phyloP scores from a whole-genome alignment of 306 rosid genomes.

The Cucumis sativus region DNA sequence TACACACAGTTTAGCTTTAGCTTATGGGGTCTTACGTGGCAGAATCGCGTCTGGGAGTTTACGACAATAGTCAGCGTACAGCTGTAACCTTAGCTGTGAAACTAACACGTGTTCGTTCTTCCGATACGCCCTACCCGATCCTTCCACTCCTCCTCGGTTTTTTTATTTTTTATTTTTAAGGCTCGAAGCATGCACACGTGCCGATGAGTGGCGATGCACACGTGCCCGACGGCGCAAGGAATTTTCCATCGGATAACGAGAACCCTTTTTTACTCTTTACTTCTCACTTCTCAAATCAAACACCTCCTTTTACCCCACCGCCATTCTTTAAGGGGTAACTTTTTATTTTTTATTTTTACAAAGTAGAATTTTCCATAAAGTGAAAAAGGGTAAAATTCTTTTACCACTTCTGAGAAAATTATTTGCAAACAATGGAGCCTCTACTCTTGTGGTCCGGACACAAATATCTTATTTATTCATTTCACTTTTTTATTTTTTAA shows the following conservation, averaged over 20 bases:
- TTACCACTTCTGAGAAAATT: no score
- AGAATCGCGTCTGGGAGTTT: background rate
- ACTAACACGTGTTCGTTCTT: background rate
- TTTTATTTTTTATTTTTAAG: background rate
- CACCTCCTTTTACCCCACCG: background rate
- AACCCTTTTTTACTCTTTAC: no score
- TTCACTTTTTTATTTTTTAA: no score
- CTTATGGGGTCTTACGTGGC: background rate
- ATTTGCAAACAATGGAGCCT: no score
- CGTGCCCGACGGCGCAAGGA: background rate
- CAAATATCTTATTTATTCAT: no score
- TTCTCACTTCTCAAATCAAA: no score
- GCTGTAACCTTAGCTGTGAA: background rate
- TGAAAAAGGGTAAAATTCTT: no score
- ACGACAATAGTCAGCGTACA: constrained; percentile 1
- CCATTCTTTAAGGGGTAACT: background rate
- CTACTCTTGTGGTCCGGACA: no score
- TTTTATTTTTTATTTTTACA: no score
- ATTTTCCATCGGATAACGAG: no score
- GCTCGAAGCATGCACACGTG: background rate
- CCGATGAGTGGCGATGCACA: background rate
- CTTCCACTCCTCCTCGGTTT: background rate
- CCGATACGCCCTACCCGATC: background rate
- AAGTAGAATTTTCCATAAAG: no score
- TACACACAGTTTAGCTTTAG: background rate